Conservation (phyloP, 805 yeast genomes). For the Metschnikowia corniflorae region DNA sequence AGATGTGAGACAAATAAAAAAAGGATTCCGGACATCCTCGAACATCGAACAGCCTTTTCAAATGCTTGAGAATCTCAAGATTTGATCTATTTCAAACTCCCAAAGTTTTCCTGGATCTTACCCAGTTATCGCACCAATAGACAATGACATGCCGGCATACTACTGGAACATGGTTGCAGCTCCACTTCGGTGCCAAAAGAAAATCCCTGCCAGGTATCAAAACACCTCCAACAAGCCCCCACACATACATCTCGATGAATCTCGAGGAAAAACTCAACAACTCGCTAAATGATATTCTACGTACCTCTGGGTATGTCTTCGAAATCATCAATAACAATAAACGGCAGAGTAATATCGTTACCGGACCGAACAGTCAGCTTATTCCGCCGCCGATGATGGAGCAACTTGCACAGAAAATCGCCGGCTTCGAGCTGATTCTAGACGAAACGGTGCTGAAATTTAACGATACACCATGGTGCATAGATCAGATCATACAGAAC, state of each 20-base stretch:
- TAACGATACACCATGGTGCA: slow-evolving; percentile 43
- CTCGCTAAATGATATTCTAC: slow-evolving; percentile 39
- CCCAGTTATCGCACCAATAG: no score
- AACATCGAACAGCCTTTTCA: no score
- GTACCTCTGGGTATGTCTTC: slow-evolving; percentile 41
- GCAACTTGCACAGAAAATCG: slow-evolving; percentile 33
- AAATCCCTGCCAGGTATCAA: no score
- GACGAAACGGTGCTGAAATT: slow-evolving; percentile 41
- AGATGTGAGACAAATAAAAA: no score
- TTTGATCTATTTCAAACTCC: no score
- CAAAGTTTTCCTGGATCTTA: no score
- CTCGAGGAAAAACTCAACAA: slow-evolving; percentile 37
- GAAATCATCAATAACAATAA: slow-evolving; percentile 40
- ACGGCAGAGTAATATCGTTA: slow-evolving; percentile 38
- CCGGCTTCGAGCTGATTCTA: slow-evolving; percentile 39
- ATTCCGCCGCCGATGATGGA: slow-evolving; percentile 35
- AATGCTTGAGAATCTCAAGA: no score
- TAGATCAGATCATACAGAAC: slow-evolving; percentile 40
- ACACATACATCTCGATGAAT: slow-evolving; percentile 35
- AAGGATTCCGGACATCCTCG: no score
- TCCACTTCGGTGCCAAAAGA: no score
- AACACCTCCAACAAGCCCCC: no score
- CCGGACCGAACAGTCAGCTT: slow-evolving; percentile 41
- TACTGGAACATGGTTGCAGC: slow-evolving; percentile 8
- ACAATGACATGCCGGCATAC: slow-evolving; percentile 8